A percentile compares a stretch with the other conserved stretches of the same genome.
Evolutionary conservation across 345 rosid species (phyloP).

Genomic region (Nephelium lappaceum): DNA sequence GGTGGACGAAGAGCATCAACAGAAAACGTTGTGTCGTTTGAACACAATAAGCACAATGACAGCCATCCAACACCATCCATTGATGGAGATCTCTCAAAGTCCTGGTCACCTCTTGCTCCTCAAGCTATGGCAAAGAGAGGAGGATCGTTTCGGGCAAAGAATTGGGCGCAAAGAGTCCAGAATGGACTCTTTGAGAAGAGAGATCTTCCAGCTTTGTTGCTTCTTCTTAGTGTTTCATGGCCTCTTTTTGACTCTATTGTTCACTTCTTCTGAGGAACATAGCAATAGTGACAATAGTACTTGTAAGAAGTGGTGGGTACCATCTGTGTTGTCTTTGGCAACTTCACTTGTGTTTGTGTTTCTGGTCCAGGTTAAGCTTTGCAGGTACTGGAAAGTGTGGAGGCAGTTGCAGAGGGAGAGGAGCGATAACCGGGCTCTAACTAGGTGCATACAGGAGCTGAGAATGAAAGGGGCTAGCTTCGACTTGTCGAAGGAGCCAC

Average conservation of each 20-base stretch:
- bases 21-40: slow-evolving; percentile 40
- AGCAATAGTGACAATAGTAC: not conserved
- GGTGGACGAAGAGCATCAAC: slow-evolving; percentile 69
- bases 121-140: slow-evolving; percentile 95
- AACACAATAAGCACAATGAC: slow-evolving; percentile 39
- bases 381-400: slow-evolving; percentile 69
- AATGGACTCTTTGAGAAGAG: slow-evolving; percentile 75
- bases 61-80: slow-evolving; percentile 87
- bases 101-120: slow-evolving; percentile 94
- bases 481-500: slow-evolving; percentile 86
- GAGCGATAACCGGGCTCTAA: slow-evolving; percentile 65
- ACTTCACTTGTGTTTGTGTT: slow-evolving; percentile 73
- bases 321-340: slow-evolving; percentile 49
- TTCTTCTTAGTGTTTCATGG: slow-evolving; percentile 77
- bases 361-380: slow-evolving; percentile 72
- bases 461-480: slow-evolving; percentile 96
- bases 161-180: slow-evolving; percentile 60
- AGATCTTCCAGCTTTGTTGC: slow-evolving; percentile 80
- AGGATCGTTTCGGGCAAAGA: slow-evolving; percentile 55
- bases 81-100: slow-evolving; percentile 81
- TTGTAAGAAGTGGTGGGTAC: slow-evolving; percentile 90
- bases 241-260: slow-evolving; percentile 63
- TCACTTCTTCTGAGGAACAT: slow-evolving; percentile 46
- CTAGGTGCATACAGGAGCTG: slow-evolving; percentile 78
- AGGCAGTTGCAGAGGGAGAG: slow-evolving; percentile 75